Percentiles rank a stretch among this genome's conserved stretches.
phyloP scores from a whole-genome alignment of 2,329 filamentous ascomycete species.

The Scedosporium apiospermum region DNA sequence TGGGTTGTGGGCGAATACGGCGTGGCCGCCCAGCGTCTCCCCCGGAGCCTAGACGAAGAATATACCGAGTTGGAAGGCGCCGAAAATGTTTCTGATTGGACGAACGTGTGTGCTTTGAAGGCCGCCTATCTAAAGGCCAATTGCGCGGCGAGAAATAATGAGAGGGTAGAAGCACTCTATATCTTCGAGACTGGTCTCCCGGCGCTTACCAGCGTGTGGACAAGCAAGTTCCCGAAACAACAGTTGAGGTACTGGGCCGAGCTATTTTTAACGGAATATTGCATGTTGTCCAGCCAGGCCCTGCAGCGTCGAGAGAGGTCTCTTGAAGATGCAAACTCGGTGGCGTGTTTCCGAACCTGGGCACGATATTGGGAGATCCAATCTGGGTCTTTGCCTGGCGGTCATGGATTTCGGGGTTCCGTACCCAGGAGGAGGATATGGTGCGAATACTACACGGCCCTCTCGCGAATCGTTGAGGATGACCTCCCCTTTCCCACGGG shows the following conservation, averaged over 20 bases:
- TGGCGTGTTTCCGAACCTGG: constrained; percentile 58
- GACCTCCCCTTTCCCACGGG: constrained; percentile 51
- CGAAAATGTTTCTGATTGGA: constrained; percentile 61
- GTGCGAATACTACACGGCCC: constrained; percentile 72
- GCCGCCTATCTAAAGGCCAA: constrained; percentile 68
- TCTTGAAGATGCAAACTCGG: constrained; percentile 40
- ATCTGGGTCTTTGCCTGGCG: constrained; percentile 37
- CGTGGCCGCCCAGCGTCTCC: constrained; percentile 51
- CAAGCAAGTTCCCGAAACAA: constrained; percentile 41
- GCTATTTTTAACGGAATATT: constrained; percentile 64
- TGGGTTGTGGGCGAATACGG: constrained; percentile 65
- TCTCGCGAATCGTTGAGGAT: constrained; percentile 66
- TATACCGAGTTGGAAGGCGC: constrained; percentile 41
- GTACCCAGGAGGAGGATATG: constrained; percentile 62
- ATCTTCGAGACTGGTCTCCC: constrained; percentile 59
- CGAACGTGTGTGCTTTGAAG: constrained; percentile 72
- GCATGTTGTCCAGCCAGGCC: constrained; percentile 56
- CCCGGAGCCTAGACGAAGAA: constrained; percentile 49
- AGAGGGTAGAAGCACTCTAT: constrained; percentile 49
- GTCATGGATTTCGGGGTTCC: constrained; percentile 48
- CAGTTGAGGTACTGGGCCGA: constrained; percentile 74
- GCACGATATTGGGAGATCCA: constrained; percentile 55
- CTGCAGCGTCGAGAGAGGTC: constrained; percentile 40
- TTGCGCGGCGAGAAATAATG: constrained; percentile 39
- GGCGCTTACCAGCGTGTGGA: constrained; percentile 46